Base-by-base conservation (phyloP, 305 asterid species). In the Galium porrigens region DNA sequence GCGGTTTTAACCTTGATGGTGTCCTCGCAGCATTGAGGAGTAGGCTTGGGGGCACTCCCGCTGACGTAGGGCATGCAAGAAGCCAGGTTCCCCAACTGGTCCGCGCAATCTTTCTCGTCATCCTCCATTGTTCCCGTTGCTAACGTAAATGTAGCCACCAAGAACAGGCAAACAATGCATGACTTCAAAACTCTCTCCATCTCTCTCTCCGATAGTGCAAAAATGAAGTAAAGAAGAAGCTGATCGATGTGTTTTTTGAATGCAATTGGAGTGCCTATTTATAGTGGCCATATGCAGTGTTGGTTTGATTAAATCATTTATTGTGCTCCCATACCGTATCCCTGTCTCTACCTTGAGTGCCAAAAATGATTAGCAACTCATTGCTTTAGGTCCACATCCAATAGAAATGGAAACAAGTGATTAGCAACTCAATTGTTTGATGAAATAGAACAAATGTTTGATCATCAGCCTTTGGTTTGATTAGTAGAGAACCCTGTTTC, bases 31-130 rank as follows among this genome's bases (percentile, higher is more conserved):
- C 92, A 85, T 53, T 83, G 80, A 15, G 80, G 75, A 0, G 84
- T 76, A 0, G 92, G 92, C 71, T 70, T 74, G 54, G 75, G 75
- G 6, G 87, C 86, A 6, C 76, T 60, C 36, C 92, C 89, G 61
- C 89, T 85, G 36, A 85, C 92, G 48, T 61, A 85, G 1, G 92
- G 87, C 3, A 85, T 79, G 73, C 92, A 85, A 36, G 89, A 27
- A 17, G 85, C 85, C 25, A 85, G 73, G 67, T 52, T 73, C 0
- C 71, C 52, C 18, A 84, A 49, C 71, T 84, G 77, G 33, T 84
- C 89, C 17, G 86, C 85, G 9, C 86, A 84, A 15, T 78, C 83
- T 55, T 84, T 84, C 75, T 77, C 81, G 57, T 81, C 89, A 0
- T 77, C 85, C 51, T 67, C 85, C 12, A 74, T 68, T 10, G 76